Base-by-base conservation (phyloP, 1,284 basidiomycete genomes). In the Rhodotorula mucilaginosa region DNA sequence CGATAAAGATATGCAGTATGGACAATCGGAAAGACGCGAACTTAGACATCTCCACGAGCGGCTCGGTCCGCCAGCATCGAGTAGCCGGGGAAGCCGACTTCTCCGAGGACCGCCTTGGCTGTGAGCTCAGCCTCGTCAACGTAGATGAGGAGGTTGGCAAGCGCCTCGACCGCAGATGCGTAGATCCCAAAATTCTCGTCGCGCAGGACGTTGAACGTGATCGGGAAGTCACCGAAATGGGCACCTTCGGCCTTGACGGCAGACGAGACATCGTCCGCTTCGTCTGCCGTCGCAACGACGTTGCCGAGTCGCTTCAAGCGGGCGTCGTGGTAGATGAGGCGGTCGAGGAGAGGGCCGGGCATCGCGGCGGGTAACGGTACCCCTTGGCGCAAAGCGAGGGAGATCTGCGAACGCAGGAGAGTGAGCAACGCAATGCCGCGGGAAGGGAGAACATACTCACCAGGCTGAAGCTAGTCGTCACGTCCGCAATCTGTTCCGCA, bases 341-440 rank as follows among this genome's bases (percentile, higher is more conserved):
- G 72, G 61, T 74, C 74, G 49, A 76, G 66, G 3, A 76, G 59
- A 1, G 74, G 74, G 3, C 74, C 74, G 21, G 74, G 72, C 2
- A 66, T 76, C 7, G 72, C 69, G 52, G 68, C 56, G 1, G 74
- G 74, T 0, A 75, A 63, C 1, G 69, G 64, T 0, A 60, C 47
- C 5, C 72, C 72, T 39, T 65, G 54, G 0, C 72, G 67, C 5
- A 76, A 61, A 0, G 72, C 72, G 59, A 76, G 69, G 18, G 74
- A 71, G 46, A 74, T 51, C 74, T 76, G 58, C 5, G 18, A 2
- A 26, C 18, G 26, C 19, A 29, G 18, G 12, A 44, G 39, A 44
- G 39, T 44, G 12, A 44, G 39, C 39, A 44, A 10, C 39, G 12
- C 39, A 13, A 44, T 12, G 8, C 39, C 39, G 39, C 39, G 39